Evolutionary conservation across 306 rosid species (phyloP), one percentile per base, ranked within the genome.

Genomic region (Ammopiptanthus mongolicus): DNA sequence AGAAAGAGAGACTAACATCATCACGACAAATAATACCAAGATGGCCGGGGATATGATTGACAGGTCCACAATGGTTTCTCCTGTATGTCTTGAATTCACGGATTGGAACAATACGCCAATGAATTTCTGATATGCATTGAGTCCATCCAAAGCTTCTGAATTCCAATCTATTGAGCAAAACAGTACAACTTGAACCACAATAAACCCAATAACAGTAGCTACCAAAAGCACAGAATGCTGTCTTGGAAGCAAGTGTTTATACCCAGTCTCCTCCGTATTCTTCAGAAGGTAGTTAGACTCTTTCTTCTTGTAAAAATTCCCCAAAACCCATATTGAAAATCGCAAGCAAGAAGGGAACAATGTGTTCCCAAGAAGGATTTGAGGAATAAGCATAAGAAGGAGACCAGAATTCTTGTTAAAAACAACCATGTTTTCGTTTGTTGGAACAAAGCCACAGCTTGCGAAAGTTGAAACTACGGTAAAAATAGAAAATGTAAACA

Each of bases 371-470:
- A 91, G 39, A 41, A 91, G 84, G 5, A 81, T 50, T 5, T 82
- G 89, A 44, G 91, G 83, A 23, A 84, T 73, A 0, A 91, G 78
- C 25, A 91, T 77, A 0, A 91, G 52, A 8, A 87, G 80, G 12
- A 88, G 80, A 21, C 86, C 91, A 0, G 87, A 85, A 48, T 91
- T 85, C 33, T 66, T 55, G 5, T 63, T 66, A 60, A 87, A 91
- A 7, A 84, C 85, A 13, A 85, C 7, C 97, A 88, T 87, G 83
- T 88, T 91, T 19, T 91, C 97, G n/a, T 85, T 91, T 9, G 93
- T 91, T 2, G 93, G 97, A n/a, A 91, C 46, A 41, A 78, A 88
- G 2, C 93, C 97, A 77, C 97, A 88, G 5, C 78, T 88, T 8
- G 89, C 62, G 61, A 91, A 91, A 8, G 91, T 85, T 5, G 96